Conservation (phyloP, 2,329 filamentous ascomycete genomes). For the Monascus ruber region DNA sequence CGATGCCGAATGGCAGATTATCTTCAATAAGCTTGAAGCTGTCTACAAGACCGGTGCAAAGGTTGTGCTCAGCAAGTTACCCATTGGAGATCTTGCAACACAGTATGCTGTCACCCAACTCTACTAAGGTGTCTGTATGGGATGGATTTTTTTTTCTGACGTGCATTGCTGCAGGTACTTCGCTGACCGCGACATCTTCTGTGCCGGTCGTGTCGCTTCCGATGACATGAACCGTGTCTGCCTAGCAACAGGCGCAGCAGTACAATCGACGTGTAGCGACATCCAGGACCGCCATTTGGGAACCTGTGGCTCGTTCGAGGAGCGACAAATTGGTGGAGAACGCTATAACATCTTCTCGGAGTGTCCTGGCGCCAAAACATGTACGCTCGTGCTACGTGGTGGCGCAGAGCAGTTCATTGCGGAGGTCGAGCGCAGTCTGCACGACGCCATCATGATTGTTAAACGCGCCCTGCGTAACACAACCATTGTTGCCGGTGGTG, state of each 20-base stretch:
- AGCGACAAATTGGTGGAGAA: constrained; percentile 93
- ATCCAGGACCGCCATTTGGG: constrained; percentile 83
- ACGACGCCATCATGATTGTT: constrained; percentile 99
- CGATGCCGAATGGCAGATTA: constrained; percentile 99
- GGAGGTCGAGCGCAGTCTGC: constrained; percentile 91
- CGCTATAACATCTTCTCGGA: constrained; percentile 98
- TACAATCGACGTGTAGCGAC: constrained; percentile 94
- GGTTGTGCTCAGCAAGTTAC: constrained; percentile 92
- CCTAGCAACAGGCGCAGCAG: constrained; percentile 80
- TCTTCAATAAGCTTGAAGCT: constrained; percentile 97
- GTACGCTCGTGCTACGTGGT: constrained; percentile 86
- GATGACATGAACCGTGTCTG: constrained; percentile 96
- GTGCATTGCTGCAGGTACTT: constrained; percentile 51
- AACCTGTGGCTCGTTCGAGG: constrained; percentile 81
- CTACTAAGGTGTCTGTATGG: not conserved
- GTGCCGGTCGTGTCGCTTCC: constrained; percentile 78
- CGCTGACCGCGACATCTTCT: constrained; percentile 96
- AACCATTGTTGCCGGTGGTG: constrained; percentile 88
- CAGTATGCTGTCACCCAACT: constrained; percentile 42
- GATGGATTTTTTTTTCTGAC: not conserved
- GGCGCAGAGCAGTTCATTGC: constrained; percentile 99
- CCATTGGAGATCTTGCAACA: constrained; percentile 93
- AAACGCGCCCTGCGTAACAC: constrained; percentile 95
- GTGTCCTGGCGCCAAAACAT: constrained; percentile 91
- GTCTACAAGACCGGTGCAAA: constrained; percentile 89